Evolutionary conservation across 2,329 filamentous ascomycete species (phyloP), one percentile per base, ranked within the genome.

Genomic region (Alternaria incomplexa): DNA sequence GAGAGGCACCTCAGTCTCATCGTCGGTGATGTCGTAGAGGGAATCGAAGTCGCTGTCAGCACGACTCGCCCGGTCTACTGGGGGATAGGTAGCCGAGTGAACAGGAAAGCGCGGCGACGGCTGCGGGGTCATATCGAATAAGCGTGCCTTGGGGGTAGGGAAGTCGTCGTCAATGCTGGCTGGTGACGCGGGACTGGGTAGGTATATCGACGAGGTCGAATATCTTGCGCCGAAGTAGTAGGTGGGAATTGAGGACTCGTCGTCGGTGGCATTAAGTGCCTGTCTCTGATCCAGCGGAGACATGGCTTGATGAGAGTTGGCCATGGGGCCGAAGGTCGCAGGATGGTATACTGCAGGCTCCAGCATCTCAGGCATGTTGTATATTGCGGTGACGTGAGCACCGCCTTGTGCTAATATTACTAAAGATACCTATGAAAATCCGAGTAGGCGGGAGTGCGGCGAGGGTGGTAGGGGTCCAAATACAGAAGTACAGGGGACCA

Each of bases 11-110:
- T 81, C 80, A 9, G 87, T 85, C 71, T 97, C 93, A 58, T 93
- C 77, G 69, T 96, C 93, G 15, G 92, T 93, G 45, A 93, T 86
- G 79, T 96, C 92, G 79, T 97, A 97, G 52, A 97, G 83, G 72
- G 96, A 93, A 79, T 97, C 92, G 72, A 95, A 95, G 67, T 93
- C 90, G 69, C 88, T 92, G 66, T 86, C 85, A 71, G 89, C 88
- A 68, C 90, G 90, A 78, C 86, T 84, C 72, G 88, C 87, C 68
- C 90, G 90, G 77, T 86, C 83, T 71, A 88, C 84, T 89, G 66
- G 87, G 85, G 88, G 44, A 48, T 74, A 71, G 15, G 69, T 63
- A n/a, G 68, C 66, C 43, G 73, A 67, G 28, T 68, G 65, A 25
- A 65, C 12, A 84, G 82, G 84, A 72, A 84, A 85, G 80, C 84